Conservation (phyloP, 2,329 filamentous ascomycete species). For the Trichoderma guizhouense region DNA sequence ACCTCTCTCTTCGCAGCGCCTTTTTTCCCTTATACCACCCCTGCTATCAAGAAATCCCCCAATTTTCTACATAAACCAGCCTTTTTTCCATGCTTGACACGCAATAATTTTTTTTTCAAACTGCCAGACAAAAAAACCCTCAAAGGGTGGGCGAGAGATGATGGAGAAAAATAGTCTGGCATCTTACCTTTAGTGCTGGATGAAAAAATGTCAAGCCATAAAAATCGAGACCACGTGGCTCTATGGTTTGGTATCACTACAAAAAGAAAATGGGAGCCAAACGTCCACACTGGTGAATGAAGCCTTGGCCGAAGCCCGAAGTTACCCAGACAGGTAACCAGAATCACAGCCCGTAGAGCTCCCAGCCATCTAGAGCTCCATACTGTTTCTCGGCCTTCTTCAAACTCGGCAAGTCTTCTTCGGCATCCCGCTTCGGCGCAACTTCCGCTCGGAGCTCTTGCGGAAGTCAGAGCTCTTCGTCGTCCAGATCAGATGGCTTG, state of each 20-base stretch:
- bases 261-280: conserved; percentile 19
- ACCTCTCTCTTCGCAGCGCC: not conserved
- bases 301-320: not conserved
- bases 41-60: not conserved
- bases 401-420: conserved; percentile 22
- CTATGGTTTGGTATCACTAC: conserved; percentile 28
- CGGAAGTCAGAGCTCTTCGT: conserved; percentile 84
- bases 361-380: conserved; percentile 56
- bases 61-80: conserved; percentile 16
- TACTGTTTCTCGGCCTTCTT: conserved; percentile 28
- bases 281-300: not conserved
- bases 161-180: not conserved
- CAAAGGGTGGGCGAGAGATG: not conserved
- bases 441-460: conserved; percentile 64
- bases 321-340: not conserved
- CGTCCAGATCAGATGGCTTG: conserved; percentile 95
- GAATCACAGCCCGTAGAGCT: conserved; percentile 57
- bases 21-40: not conserved
- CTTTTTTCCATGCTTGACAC: not conserved
- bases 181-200: conserved; percentile 4
- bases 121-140: conserved; percentile 12
- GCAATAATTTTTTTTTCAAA: not conserved
- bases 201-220: conserved; percentile 11
- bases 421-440: conserved; percentile 37
- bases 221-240: conserved; percentile 19